phyloP scores from a whole-genome alignment of 352 stramenopile species.

The Phytophthora brassicae region DNA sequence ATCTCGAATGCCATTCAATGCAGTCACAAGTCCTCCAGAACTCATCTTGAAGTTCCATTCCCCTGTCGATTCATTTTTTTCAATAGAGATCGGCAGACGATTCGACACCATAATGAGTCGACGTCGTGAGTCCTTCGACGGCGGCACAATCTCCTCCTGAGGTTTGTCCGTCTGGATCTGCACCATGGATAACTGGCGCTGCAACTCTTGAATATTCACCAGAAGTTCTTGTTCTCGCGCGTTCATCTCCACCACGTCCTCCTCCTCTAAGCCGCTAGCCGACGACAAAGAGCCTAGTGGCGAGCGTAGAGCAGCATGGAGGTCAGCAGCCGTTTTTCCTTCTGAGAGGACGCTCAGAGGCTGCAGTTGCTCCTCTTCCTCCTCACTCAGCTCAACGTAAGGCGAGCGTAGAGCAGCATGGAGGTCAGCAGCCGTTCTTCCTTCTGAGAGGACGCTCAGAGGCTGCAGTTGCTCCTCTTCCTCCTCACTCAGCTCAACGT shows the following conservation, averaged over 20 bases:
- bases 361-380: conserved; percentile 15
- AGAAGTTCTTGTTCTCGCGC: conserved; percentile 86
- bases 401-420: conserved; percentile 28
- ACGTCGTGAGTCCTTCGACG: conserved; percentile 61
- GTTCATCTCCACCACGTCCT: conserved; percentile 75
- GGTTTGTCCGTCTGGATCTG: conserved; percentile 82
- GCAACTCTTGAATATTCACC: conserved; percentile 91
- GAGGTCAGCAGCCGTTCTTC: background rate
- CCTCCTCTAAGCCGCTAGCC: conserved; percentile 47
- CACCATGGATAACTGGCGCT: conserved; percentile 87
- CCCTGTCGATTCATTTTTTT: conserved; percentile 82
- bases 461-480: conserved; percentile 15
- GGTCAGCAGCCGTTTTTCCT: background rate
- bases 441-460: conserved; percentile 6
- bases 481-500: conserved; percentile 18
- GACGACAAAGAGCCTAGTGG: conserved; percentile 26
- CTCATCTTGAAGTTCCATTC: conserved; percentile 90
- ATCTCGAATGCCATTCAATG: conserved; percentile 86
- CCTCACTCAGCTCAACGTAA: conserved; percentile 17
- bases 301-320: conserved; percentile 24
- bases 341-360: conserved; percentile 8
- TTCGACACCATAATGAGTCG: conserved; percentile 92
- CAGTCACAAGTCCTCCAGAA: conserved; percentile 85
- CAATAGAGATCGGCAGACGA: conserved; percentile 87
- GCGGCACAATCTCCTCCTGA: conserved; percentile 70